Percentiles rank a stretch among this genome's conserved stretches.
These are phyloP conservation scores for Candida pseudoglaebosa DNA, from an alignment of 805 yeast species.

Conservation along the genomic window DNA sequence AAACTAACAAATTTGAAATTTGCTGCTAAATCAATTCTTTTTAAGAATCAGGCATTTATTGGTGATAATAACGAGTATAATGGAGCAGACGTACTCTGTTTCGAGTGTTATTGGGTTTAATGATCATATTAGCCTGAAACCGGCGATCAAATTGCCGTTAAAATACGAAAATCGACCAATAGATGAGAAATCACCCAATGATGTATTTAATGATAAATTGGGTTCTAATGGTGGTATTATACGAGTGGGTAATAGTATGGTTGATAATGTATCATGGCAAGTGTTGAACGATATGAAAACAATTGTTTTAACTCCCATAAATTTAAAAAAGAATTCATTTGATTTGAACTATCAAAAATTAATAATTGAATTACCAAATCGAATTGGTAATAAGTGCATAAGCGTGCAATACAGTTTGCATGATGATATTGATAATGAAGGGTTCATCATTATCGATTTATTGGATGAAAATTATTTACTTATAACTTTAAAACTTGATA, in stretches of 20 bases:
- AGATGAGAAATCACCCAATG: conserved; percentile 14
- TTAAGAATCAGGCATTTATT: too few relatives aligned
- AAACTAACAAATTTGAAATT: too few relatives aligned
- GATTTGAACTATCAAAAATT: conserved; percentile 33
- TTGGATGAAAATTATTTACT: conserved; percentile 50
- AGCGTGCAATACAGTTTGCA: conserved; percentile 9
- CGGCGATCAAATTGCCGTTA: conserved; percentile 11
- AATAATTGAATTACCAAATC: conserved; percentile 22
- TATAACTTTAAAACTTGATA: conserved; percentile 44
- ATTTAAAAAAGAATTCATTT: conserved; percentile 27
- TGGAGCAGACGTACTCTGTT: conserved; percentile 6
- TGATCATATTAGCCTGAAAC: conserved; percentile 4
- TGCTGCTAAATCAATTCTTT: neutral
- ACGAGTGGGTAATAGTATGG: conserved; percentile 16
- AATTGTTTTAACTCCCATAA: conserved; percentile 37
- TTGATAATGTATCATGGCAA: conserved; percentile 28
- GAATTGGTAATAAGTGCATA: conserved; percentile 14
- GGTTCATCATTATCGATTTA: conserved; percentile 45
- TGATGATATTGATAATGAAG: conserved; percentile 10
- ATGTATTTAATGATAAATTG: conserved; percentile 17
- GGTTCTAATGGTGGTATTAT: conserved; percentile 22
- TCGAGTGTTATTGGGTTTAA: conserved; percentile 9
- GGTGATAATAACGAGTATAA: neutral
- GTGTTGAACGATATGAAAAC: conserved; percentile 28
- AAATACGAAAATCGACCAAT: conserved; percentile 5